phyloP scores from a whole-genome alignment of 163 green algal species.

The Scenedesmus sp. region DNA sequence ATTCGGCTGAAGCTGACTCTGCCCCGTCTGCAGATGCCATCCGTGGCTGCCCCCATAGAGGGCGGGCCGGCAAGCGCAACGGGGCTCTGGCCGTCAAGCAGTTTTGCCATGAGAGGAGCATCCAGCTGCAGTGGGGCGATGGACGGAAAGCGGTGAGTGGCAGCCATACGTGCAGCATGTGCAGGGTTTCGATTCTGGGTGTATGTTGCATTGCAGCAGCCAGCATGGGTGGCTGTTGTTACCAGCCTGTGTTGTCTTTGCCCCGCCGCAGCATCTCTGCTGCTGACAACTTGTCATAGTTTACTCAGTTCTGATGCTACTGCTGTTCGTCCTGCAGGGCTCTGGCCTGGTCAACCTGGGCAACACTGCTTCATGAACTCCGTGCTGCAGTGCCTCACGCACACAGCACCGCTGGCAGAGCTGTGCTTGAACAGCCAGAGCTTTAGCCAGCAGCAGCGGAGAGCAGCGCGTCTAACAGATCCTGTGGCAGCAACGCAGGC shows the following conservation, averaged over 20 bases:
- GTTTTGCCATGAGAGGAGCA: slow-evolving; percentile 24
- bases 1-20: slow-evolving; percentile 15
- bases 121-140: slow-evolving; percentile 29
- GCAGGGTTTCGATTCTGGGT: neutral
- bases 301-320: neutral
- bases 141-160: slow-evolving; percentile 24
- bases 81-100: slow-evolving; percentile 8
- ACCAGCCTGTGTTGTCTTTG: neutral
- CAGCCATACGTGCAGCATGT: neutral
- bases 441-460: neutral
- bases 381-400: slow-evolving; percentile 88
- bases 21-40: slow-evolving; percentile 48
- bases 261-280: neutral
- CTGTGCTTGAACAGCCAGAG: slow-evolving; percentile 57
- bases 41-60: neutral
- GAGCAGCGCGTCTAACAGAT: slow-evolving; percentile 61
- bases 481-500: slow-evolving; percentile 71
- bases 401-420: slow-evolving; percentile 79
- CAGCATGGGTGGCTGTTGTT: neutral
- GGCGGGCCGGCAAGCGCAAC: neutral
- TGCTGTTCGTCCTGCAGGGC: slow-evolving; percentile 33
- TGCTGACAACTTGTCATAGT: neutral
- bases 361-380: slow-evolving; percentile 97
- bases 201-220: neutral
- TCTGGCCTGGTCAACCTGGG: slow-evolving; percentile 87